Evolutionary conservation across 352 stramenopile species (phyloP), one percentile per base, ranked within the genome.

Genomic region (Blastocystis hominis): DNA sequence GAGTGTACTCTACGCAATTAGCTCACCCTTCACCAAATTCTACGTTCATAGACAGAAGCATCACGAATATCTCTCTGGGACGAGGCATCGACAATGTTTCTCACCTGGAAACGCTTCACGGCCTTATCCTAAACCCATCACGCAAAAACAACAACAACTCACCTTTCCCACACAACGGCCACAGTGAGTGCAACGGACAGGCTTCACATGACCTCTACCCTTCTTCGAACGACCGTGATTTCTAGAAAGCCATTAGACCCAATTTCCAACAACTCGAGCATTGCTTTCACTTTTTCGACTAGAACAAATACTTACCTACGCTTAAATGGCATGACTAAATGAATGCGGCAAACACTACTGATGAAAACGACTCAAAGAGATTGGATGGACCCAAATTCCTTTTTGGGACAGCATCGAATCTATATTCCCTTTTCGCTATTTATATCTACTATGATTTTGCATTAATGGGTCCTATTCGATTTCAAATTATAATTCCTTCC

Each of bases 1-100:
- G 92, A 88, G 95, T 93, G 93, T 99, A 99, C 91, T 97, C 97
- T 86, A 78, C 10, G 34, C 34, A 17, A 78, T 78, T 3, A 78
- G 13, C 30, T 13, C 30, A 2, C 24, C 1, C 30, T 2, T 20
- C 40, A n/a, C 4, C 68, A 61, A 78, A 24, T 9, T 3, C 68
- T 61, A 78, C 68, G 68, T 46, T 98, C 95, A 92, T 98, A 98
- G 87, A 98, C 96, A 38, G 93, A n/a, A n/a, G n/a, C n/a, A n/a
- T n/a, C n/a, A n/a, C n/a, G n/a, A n/a, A n/a, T n/a, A n/a, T n/a
- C n/a, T 94, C 96, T 93, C 87, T 98, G 94, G 75, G 95, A 97
- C 88, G 95, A 98, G 80, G 97, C 95, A 93, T 98, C 96, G 75
- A 90, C 69, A 75, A 70, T 89, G 77, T 89, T 89, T 89, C 90